Conservation (phyloP, 2,329 filamentous ascomycete species). For the Monosporascus sp. region DNA sequence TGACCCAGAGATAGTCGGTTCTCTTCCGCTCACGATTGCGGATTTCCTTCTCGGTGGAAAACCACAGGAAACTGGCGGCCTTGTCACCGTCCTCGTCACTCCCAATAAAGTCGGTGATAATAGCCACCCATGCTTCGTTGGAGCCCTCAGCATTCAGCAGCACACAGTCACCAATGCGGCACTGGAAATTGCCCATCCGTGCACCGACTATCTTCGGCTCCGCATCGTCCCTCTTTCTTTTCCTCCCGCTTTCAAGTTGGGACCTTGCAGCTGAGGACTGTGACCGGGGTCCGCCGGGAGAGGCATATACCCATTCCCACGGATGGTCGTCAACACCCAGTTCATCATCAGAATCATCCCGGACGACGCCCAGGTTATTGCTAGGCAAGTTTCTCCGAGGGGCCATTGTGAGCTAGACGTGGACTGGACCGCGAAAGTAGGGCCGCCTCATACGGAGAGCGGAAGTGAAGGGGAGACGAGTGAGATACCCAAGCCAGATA, state of each 20-base stretch:
- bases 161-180: constrained; percentile 75
- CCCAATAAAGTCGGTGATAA: constrained; percentile 77
- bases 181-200: constrained; percentile 74
- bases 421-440: too few relatives aligned
- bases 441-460: too few relatives aligned
- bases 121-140: constrained; percentile 86
- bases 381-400: constrained; percentile 2
- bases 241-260: constrained; percentile 17
- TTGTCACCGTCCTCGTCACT: constrained; percentile 70
- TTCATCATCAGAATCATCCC: constrained; percentile 87
- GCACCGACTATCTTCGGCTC: constrained; percentile 67
- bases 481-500: too few relatives aligned
- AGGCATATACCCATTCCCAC: constrained; percentile 75
- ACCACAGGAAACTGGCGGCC: constrained; percentile 91
- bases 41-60: constrained; percentile 86
- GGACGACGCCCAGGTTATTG: constrained; percentile 53
- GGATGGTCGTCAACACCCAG: constrained; percentile 65
- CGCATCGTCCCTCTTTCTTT: constrained; percentile 29
- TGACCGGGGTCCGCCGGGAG: constrained; percentile 1
- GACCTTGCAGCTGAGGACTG: not conserved
- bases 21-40: constrained; percentile 77
- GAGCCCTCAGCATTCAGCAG: constrained; percentile 82
- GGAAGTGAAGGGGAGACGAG: too few relatives aligned
- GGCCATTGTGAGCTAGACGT: not conserved
- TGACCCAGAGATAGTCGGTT: constrained; percentile 66